Conservation (phyloP, 2,329 filamentous ascomycete genomes). For the Fusarium keratoplasticum region DNA sequence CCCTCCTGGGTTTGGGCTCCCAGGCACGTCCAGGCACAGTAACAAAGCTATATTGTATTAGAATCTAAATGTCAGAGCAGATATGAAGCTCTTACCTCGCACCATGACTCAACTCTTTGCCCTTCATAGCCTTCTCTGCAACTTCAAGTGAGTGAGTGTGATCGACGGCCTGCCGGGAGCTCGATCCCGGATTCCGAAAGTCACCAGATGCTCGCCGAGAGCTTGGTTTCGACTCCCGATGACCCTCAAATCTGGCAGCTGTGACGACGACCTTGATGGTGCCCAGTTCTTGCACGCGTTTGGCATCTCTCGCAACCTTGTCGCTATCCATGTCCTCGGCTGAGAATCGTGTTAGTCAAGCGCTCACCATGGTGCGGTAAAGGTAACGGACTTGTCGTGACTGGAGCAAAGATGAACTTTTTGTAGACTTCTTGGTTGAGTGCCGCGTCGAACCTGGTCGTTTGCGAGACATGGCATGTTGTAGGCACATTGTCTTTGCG, state of each 20-base stretch:
- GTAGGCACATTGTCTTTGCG: neutral
- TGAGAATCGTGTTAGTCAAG: neutral
- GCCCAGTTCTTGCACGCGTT: neutral
- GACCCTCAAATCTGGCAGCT: neutral
- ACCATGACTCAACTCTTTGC: neutral
- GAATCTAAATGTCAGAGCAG: neutral
- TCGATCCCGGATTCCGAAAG: neutral
- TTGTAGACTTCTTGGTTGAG: neutral
- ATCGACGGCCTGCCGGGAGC: neutral
- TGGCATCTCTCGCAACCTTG: neutral
- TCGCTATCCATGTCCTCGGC: neutral
- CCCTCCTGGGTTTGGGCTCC: neutral
- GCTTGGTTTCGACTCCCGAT: neutral
- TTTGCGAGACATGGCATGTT: neutral
- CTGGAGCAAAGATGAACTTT: neutral
- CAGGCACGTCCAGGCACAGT: neutral
- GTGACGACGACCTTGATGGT: neutral
- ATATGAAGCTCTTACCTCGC: neutral
- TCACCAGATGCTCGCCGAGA: neutral
- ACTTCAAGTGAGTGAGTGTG: neutral
- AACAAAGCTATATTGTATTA: neutral
- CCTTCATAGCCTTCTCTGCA: neutral
- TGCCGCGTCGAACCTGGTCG: neutral
- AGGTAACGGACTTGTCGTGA: neutral
- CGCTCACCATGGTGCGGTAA: neutral